Percentiles rank a stretch among this genome's conserved stretches.
These are phyloP conservation scores for Phytophthora pseudosyringae DNA, from an alignment of 352 stramenopile species.

Conservation along the genomic window DNA sequence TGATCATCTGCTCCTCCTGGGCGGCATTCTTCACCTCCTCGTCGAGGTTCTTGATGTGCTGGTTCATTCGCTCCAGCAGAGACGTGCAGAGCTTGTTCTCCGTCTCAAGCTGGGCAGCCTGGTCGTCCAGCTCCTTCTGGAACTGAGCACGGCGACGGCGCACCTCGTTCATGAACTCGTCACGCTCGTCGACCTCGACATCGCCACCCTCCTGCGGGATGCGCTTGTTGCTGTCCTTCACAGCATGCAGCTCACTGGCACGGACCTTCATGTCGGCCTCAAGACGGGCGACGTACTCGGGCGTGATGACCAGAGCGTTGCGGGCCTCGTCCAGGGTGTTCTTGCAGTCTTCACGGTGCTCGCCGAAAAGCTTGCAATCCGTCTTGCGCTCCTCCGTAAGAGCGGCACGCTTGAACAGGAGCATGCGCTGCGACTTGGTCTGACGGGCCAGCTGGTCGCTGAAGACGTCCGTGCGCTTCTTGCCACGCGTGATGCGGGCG, in stretches of 20 bases:
- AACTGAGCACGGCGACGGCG: slow-evolving; percentile 77
- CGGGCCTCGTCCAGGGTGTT: slow-evolving; percentile 74
- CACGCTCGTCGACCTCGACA: slow-evolving; percentile 75
- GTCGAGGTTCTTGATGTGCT: slow-evolving; percentile 83
- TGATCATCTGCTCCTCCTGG: slow-evolving; percentile 75
- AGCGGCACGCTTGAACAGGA: slow-evolving; percentile 87
- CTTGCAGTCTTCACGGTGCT: slow-evolving; percentile 88
- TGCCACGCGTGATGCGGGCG: slow-evolving; percentile 72
- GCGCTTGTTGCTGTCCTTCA: slow-evolving; percentile 88
- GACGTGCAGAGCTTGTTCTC: slow-evolving; percentile 84
- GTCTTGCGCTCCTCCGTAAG: slow-evolving; percentile 86
- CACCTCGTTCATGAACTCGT: slow-evolving; percentile 91
- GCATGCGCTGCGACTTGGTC: slow-evolving; percentile 84
- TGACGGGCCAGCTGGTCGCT: slow-evolving; percentile 79
- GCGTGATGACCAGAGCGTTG: slow-evolving; percentile 77
- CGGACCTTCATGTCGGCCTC: slow-evolving; percentile 89
- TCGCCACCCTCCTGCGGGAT: slow-evolving; percentile 79
- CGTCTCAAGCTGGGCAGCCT: slow-evolving; percentile 73
- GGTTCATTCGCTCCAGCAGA: slow-evolving; percentile 82
- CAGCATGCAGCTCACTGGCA: slow-evolving; percentile 69
- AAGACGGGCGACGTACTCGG: slow-evolving; percentile 85
- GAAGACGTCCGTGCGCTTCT: slow-evolving; percentile 88
- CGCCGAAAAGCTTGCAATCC: slow-evolving; percentile 80
- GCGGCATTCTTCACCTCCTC: slow-evolving; percentile 78
- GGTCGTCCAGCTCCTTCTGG: slow-evolving; percentile 86